A percentile compares a stretch with the other conserved stretches of the same genome.
phyloP scores from a whole-genome alignment of 2,329 filamentous ascomycete genomes.

The Colletotrichum nymphaeae region DNA sequence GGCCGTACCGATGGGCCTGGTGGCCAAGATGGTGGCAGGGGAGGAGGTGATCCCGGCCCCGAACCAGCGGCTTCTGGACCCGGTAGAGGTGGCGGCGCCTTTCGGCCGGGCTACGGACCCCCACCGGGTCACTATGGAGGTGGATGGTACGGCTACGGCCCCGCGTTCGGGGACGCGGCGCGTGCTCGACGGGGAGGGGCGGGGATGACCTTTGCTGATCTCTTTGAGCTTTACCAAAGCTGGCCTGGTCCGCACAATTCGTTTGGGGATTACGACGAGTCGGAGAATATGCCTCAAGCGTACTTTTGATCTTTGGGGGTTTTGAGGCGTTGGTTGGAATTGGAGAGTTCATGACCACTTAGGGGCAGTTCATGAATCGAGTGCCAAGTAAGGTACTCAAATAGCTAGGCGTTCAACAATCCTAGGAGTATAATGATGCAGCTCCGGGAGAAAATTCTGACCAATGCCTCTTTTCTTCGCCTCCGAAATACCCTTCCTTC shows the following conservation, averaged over 20 bases:
- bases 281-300: background rate
- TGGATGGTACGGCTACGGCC: background rate
- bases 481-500: no score
- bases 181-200: background rate
- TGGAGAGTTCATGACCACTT: no score
- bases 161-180: background rate
- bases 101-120: background rate
- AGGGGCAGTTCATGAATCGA: no score
- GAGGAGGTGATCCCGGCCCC: background rate
- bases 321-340: no score
- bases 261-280: background rate
- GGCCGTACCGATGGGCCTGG: no score
- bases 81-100: background rate
- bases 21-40: no score
- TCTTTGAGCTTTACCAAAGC: background rate
- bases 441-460: no score
- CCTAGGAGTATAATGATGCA: no score
- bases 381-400: no score
- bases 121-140: background rate
- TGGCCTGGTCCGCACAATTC: background rate
- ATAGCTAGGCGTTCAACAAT: no score
- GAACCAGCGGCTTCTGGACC: background rate
- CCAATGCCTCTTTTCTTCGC: no score
- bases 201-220: constrained; percentile 20
- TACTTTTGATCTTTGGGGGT: no score